These are phyloP conservation scores for Austropuccinia psidii DNA, from an alignment of 1,284 basidiomycete species.

Conservation along the genomic window DNA sequence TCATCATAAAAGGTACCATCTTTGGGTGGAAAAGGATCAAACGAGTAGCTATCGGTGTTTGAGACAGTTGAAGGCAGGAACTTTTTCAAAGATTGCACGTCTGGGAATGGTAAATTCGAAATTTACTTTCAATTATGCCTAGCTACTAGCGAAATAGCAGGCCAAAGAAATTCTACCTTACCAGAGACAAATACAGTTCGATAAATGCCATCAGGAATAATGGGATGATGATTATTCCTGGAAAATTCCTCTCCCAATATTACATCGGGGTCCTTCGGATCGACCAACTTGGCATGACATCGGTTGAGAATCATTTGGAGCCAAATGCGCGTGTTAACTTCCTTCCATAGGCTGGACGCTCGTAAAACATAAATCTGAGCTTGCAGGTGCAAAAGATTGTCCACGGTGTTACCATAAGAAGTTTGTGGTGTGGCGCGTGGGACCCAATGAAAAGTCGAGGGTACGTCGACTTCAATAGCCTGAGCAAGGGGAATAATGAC, in stretches of 20 bases:
- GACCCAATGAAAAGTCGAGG: constrained; percentile 54
- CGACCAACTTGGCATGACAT: constrained; percentile 24
- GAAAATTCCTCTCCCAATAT: constrained; percentile 38
- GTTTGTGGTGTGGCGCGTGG: constrained; percentile 60
- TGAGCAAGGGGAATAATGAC: constrained; percentile 71
- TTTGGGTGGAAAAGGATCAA: constrained; percentile 41
- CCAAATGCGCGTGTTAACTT: constrained; percentile 60
- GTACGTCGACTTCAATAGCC: constrained; percentile 64
- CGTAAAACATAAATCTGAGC: constrained; percentile 76
- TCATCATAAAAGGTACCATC: constrained; percentile 40
- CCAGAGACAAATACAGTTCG: constrained; percentile 1
- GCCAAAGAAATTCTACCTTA: background rate
- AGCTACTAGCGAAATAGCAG: background rate
- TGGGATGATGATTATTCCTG: constrained; percentile 38
- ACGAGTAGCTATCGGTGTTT: constrained; percentile 39
- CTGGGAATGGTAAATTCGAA: constrained; percentile 14
- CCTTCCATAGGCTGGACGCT: constrained; percentile 71
- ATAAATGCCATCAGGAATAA: constrained; percentile 39
- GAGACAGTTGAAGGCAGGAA: constrained; percentile 40
- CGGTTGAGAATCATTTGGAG: constrained; percentile 49
- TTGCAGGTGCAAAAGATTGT: constrained; percentile 54
- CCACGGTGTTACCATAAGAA: constrained; percentile 51
- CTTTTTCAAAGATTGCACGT: constrained; percentile 39
- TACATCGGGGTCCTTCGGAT: constrained; percentile 39
- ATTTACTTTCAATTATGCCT: background rate